Percentiles rank a stretch among this genome's conserved stretches.
These are phyloP conservation scores for Mucor ambiguus DNA, from an alignment of 371 early-diverging fungal species.

Conservation along the genomic window DNA sequence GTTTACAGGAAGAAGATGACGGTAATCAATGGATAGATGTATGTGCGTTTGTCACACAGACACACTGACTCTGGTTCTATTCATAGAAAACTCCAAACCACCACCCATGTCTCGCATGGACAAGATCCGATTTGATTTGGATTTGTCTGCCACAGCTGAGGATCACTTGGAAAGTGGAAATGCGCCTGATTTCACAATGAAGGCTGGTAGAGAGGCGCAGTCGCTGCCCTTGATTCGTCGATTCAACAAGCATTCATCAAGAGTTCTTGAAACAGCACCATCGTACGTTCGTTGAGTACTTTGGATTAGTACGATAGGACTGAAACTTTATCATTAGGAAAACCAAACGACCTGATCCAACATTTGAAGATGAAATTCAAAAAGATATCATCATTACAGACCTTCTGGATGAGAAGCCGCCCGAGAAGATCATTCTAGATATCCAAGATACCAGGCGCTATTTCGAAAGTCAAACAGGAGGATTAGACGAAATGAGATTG, in stretches of 20 bases:
- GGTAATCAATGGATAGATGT: conserved; percentile 33
- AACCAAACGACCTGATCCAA: conserved; percentile 10
- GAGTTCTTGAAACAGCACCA: conserved; percentile 66
- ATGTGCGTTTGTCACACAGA: background rate
- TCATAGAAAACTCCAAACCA: conserved; percentile 48
- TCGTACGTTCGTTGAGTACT: conserved; percentile 22
- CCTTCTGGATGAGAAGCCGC: conserved; percentile 52
- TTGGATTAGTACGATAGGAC: background rate
- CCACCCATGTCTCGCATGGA: conserved; percentile 56
- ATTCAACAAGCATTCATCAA: conserved; percentile 89
- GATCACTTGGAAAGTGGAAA: conserved; percentile 83
- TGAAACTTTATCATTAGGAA: conserved; percentile 11
- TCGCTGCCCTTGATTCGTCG: conserved; percentile 82
- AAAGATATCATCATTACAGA: conserved; percentile 67
- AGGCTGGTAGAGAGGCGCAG: conserved; percentile 66
- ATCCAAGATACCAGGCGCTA: conserved; percentile 80
- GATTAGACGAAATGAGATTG: conserved; percentile 23
- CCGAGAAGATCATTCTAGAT: conserved; percentile 60
- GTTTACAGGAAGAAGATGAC: conserved; percentile 81
- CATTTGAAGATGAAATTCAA: conserved; percentile 47
- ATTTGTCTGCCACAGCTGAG: conserved; percentile 79
- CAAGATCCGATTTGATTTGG: conserved; percentile 68
- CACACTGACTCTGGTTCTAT: background rate
- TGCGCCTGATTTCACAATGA: conserved; percentile 89
- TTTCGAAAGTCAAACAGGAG: conserved; percentile 74